Base-by-base conservation (phyloP, 2,329 filamentous ascomycete genomes). In the Colletotrichum caudatum region DNA sequence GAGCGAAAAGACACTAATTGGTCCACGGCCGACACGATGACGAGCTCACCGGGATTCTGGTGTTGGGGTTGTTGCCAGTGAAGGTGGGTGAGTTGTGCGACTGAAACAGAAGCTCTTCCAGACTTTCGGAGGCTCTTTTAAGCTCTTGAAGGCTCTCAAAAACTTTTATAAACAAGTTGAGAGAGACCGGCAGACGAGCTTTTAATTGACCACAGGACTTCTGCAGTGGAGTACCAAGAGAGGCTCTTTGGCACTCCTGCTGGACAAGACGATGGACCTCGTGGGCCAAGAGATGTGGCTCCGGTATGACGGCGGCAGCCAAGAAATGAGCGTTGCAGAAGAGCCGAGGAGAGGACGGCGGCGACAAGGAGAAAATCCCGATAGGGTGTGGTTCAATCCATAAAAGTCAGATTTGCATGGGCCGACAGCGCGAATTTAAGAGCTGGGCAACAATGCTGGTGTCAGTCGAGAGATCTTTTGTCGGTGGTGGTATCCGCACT, bases 221-320 rank as follows among this genome's bases (percentile, higher is more conserved):
- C 59, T 48, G 46, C 20, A 69, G 69, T 71, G 69, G 70, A 66
- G 61, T 57, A 66, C 70, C 70, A 72, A 72, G 70, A 37, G 66
- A 72, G 61, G 66, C 70, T 66, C 70, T 71, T 61, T 50, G 48
- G 60, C 20, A 39, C 54, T 65, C 59, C 59, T 39, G 69, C 59
- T 72, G 66, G 65, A 65, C 44, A 62, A 66, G 61, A 53, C 61
- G 61, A 72, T 51, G 70, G 70, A 71, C 64, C 69, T 70, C 66
- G 61, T 66, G 60, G 66, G 64, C 58, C 60, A 73, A 72, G 69
- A 69, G 72, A 73, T 73, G 72, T 72, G 69, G 69, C 64, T 35
- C 64, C 64, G 61, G 71, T 61, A 73, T 65, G 64, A 65, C 63
- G 64, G 69, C 54, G 69, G 64, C 44, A 60, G 64, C 62, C 72